Conservation (phyloP, 108 stramenopile genomes). For the Cylindrotheca closterium region DNA sequence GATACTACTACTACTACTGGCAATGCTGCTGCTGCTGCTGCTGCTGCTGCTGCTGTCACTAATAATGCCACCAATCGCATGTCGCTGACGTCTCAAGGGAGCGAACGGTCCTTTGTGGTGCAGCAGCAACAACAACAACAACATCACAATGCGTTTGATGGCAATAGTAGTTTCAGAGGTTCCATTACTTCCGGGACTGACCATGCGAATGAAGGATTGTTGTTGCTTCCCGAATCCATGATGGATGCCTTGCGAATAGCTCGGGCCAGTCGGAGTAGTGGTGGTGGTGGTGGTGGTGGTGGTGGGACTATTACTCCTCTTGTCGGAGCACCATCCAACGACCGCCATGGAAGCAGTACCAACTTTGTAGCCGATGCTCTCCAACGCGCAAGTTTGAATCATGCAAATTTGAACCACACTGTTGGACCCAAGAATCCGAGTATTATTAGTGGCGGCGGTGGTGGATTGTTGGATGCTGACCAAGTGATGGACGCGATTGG, state of each 20-base stretch:
- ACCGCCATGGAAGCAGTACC: background rate
- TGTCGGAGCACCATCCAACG: no score
- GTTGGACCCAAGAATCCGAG: no score
- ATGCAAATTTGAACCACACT: no score
- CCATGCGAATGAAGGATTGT: no score
- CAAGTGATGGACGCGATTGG: conserved; percentile 2
- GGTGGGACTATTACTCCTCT: no score
- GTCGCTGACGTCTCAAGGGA: background rate
- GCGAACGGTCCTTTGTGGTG: background rate
- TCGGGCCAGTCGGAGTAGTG: background rate
- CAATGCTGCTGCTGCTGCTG: no score
- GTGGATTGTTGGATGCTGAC: background rate
- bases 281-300: no score
- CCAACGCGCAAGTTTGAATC: background rate
- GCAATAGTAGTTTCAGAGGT: background rate
- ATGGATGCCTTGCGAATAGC: background rate
- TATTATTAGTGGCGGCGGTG: no score
- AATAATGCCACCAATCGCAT: background rate
- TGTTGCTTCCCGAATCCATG: background rate
- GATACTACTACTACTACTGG: no score
- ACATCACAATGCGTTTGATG: background rate
- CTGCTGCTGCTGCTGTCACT: no score
- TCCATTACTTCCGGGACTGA: background rate
- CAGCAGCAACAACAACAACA: background rate
- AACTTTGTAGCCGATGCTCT: background rate